These are phyloP conservation scores for Boletus hoseneyae DNA, from an alignment of 1,284 basidiomycete species.

Conservation along the genomic window DNA sequence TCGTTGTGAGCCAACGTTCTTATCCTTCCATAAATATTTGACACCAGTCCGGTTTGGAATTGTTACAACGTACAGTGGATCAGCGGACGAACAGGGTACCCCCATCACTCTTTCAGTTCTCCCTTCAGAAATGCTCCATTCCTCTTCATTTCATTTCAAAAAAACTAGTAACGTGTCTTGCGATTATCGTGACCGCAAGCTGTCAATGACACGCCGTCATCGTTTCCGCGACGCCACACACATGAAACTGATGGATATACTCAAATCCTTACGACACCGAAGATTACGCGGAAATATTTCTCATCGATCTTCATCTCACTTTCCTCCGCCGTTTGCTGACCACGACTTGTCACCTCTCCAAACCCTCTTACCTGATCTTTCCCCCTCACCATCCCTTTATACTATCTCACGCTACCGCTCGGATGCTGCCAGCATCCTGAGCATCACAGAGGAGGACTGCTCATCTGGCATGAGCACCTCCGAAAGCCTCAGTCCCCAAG, in stretches of 20 bases:
- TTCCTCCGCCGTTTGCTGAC: conserved; percentile 3
- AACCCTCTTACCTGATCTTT: background rate
- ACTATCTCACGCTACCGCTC: conserved; percentile 1
- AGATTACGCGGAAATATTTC: conserved; percentile 9
- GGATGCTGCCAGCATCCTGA: conserved; percentile 8
- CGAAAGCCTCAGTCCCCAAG: background rate
- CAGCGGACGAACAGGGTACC: background rate
- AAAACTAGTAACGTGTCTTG: conserved; percentile 18
- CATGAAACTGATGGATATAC: conserved; percentile 22
- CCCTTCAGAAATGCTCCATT: conserved; percentile 12
- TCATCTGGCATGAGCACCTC: conserved; percentile 18
- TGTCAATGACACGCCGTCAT: background rate
- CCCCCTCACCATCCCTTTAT: background rate
- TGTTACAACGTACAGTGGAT: background rate
- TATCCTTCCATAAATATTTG: background rate
- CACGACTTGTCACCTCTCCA: conserved; percentile 7
- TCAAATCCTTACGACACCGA: conserved; percentile 26
- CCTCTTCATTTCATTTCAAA: conserved; percentile 12
- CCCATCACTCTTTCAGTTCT: background rate
- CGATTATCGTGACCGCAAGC: conserved; percentile 12
- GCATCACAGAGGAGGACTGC: conserved; percentile 7
- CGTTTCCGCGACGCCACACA: conserved; percentile 21
- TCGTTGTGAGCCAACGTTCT: background rate
- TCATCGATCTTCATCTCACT: conserved; percentile 3
- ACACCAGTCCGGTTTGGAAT: conserved; percentile 21